Evolutionary conservation across 2,329 filamentous ascomycete species (phyloP), one percentile per base, ranked within the genome.

Genomic region (Aspergillus ibericus): DNA sequence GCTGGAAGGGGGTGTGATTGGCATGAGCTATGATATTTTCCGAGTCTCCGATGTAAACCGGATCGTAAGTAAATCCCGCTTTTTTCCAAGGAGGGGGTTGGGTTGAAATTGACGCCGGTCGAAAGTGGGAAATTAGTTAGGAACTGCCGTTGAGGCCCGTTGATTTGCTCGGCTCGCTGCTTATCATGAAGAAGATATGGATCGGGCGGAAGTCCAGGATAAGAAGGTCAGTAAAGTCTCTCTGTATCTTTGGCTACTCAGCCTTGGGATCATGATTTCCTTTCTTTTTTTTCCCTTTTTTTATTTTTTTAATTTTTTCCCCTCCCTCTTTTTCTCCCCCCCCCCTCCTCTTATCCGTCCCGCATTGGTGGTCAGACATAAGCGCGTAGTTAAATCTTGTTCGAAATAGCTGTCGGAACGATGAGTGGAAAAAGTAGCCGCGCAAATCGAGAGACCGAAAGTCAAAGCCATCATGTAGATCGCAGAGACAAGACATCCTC

Each of bases 1-100:
- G 22, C 54, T 22, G 59, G 61, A 56, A 63, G 60, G 62, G 62
- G 62, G 60, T 56, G 8, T 58, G 62, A 63, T 55, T 61, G 56
- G 53, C 56, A 56, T 59, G 56, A 48, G 58, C 55, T 53, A 60
- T 60, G 51, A 44, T 53, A 61, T 46, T 59, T 29, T 55, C 44
- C 53, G 42, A 49, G 51, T 44, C 36, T 52, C 61, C 61, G 59
- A 62, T 46, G 61, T 58, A 61, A 63, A 59, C 61, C 61, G 61
- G 57, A 42, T 58, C 42, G 38, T 55, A 48, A 52, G 50, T 53
- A 47, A 58, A 40, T 53, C 51, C 54, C 61, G 56, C 59, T 52
- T 50, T 22, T 15, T 44, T 42, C 35, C 44, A 40, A 53, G 59
- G 54, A 59, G 56, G 59, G 61, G 61, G 48, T 53, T 42, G 40